A percentile compares a stretch with the other conserved stretches of the same genome.
Conservation (phyloP, 2,329 filamentous ascomycete species). For the Alternaria arborescens region DNA sequence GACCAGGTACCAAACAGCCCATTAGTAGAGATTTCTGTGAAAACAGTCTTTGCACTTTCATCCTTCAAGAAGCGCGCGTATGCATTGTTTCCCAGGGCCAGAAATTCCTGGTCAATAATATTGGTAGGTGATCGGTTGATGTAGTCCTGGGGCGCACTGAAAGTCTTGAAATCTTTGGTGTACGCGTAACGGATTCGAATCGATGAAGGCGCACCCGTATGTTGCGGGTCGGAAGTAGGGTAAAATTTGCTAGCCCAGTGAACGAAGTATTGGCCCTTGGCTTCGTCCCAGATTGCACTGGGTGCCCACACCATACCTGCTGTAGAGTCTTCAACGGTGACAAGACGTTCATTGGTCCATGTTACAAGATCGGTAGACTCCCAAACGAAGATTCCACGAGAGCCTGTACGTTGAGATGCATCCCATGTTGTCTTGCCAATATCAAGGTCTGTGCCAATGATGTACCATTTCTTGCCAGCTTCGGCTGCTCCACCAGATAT, state of each 20-base stretch:
- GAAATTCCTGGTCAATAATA: slow-evolving; percentile 67
- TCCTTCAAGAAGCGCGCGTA: slow-evolving; percentile 66
- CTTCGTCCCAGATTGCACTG: slow-evolving; percentile 62
- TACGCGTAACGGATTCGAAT: slow-evolving; percentile 63
- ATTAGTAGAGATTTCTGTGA: slow-evolving; percentile 58
- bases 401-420: slow-evolving; percentile 61
- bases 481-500: slow-evolving; percentile 59
- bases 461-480: slow-evolving; percentile 63
- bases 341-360: slow-evolving; percentile 60
- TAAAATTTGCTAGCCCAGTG: slow-evolving; percentile 62
- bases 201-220: slow-evolving; percentile 57
- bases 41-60: slow-evolving; percentile 62
- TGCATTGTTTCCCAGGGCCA: slow-evolving; percentile 54
- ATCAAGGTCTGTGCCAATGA: slow-evolving; percentile 64
- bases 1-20: slow-evolving; percentile 64
- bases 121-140: slow-evolving; percentile 59
- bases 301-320: slow-evolving; percentile 69
- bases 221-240: slow-evolving; percentile 56
- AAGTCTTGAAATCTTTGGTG: slow-evolving; percentile 64
- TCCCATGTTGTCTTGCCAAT: slow-evolving; percentile 64
- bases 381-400: slow-evolving; percentile 64
- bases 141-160: slow-evolving; percentile 60
- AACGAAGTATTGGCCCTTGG: slow-evolving; percentile 57
- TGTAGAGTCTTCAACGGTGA: slow-evolving; percentile 60
- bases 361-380: slow-evolving; percentile 62